phyloP scores from a whole-genome alignment of 108 stramenopile species.

The Cyclotella baltica region DNA sequence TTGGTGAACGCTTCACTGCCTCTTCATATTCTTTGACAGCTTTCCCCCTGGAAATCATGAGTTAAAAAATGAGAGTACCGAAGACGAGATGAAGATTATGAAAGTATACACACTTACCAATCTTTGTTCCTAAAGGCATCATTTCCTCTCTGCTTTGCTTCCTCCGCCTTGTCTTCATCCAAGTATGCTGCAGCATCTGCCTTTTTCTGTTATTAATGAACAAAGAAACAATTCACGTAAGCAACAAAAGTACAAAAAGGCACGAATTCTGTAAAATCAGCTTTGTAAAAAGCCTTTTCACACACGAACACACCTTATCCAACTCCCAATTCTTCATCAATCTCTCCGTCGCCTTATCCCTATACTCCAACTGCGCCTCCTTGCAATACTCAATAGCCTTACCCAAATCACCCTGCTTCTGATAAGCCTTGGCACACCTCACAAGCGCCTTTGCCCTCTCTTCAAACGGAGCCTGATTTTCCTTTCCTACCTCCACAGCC shows the following conservation, averaged over 20 bases:
- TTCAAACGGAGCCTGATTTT: conserved; percentile 89
- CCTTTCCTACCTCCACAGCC: conserved; percentile 93
- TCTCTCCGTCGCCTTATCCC: conserved; percentile 91
- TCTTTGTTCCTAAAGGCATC: conserved; percentile 91
- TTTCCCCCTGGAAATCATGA: conserved; percentile 46
- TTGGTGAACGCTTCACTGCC: conserved; percentile 98
- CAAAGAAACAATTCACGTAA: neutral
- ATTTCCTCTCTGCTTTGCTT: conserved; percentile 98
- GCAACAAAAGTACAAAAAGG: neutral
- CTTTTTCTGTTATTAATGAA: conserved; percentile 66
- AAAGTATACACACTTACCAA: conserved; percentile 53
- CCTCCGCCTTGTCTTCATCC: conserved; percentile 95
- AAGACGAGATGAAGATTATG: neutral
- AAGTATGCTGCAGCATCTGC: conserved; percentile 88
- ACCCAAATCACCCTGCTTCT: conserved; percentile 89
- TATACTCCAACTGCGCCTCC: conserved; percentile 85
- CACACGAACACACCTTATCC: conserved; percentile 64
- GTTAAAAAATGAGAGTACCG: neutral
- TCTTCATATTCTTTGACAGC: conserved; percentile 93
- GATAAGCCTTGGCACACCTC: conserved; percentile 93
- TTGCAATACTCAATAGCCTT: conserved; percentile 93
- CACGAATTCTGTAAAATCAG: too few relatives aligned
- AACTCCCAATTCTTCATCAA: conserved; percentile 94
- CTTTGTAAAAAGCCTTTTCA: too few relatives aligned
- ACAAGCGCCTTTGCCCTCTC: conserved; percentile 95